Base-by-base conservation (phyloP, 805 yeast genomes). In the Priceomyces fermenticarens region DNA sequence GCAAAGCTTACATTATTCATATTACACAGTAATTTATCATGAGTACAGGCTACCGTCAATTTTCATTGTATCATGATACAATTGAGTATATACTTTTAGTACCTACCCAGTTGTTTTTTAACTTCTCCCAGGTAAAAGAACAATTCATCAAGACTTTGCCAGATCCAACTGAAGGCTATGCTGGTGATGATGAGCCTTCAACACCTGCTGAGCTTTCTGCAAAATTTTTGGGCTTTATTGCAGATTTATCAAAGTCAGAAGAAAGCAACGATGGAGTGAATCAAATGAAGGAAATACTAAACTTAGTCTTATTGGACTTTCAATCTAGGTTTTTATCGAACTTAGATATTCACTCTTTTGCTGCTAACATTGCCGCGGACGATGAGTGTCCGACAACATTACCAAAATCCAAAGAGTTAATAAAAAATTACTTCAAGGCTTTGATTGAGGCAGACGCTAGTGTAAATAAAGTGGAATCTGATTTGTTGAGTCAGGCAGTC, bases 1-100 rank as follows among this genome's bases (percentile, higher is more conserved):
- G 8, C 4, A 20, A 20, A 20, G 25, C 25, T 20, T n/a, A n/a
- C n/a, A n/a, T 20, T 20, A 20, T 20, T 20, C 25, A 20, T 8
- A 20, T 20, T 20, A 20, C 25, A 20, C 25, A 20, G n/a, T n/a
- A 20, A 20, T 20, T 12, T 29, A 35, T 10, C 13, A 50, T 56
- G 60, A 47, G 56, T 36, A 55, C 60, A 34, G 47, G 65, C 29
- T 69, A 62, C 46, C 66, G 98, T 70, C 96, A 98, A 28, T 75
- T 93, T 60, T 82, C 82, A 40, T 75, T 93, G 54, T 68, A 82
- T 44, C 95, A 88, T 58, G 97, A 97, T 43, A 70, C 86, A 13
- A 79, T 91, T 43, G 98, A 91, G 71, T 88, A 89, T 63, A 84
- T 91, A 14, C 71, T 91, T 40, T 75, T 90, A 55, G 89, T 93